phyloP scores from a whole-genome alignment of 257 asterid genomes.

The Salvia splendens region DNA sequence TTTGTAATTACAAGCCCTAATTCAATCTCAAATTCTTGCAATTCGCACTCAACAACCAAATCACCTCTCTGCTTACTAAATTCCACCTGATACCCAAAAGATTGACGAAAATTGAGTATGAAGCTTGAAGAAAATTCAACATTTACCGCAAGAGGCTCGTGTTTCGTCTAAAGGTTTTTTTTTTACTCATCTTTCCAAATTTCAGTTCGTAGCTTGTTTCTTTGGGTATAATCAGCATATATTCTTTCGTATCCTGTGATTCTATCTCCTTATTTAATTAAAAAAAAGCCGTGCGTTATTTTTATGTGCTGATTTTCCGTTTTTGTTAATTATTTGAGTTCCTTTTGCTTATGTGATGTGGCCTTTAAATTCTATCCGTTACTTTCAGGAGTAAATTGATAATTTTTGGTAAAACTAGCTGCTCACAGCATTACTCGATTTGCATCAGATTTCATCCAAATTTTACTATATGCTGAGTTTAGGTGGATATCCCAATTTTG shows the following conservation, averaged over 20 bases:
- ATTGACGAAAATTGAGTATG: constrained; percentile 14
- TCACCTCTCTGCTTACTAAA: background rate
- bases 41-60: background rate
- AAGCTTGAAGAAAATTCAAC: constrained; percentile 18
- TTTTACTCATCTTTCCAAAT: background rate
- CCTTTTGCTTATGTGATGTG: background rate
- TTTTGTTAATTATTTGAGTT: constrained; percentile 21
- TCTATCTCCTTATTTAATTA: background rate
- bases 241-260: background rate
- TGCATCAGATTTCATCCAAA: background rate
- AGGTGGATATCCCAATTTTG: background rate
- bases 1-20: constrained; percentile 36
- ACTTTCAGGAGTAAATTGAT: background rate
- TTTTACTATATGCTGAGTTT: background rate
- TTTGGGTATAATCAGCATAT: background rate
- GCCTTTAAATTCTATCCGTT: background rate
- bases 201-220: background rate
- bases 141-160: constrained; percentile 27
- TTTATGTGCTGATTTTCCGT: constrained; percentile 21
- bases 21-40: background rate
- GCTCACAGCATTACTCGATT: constrained; percentile 9
- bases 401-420: background rate
- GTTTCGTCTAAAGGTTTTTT: constrained; percentile 25
- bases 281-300: constrained; percentile 4
- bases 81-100: background rate